Base-by-base conservation (phyloP, 805 yeast genomes). In the Yarrowia sp. region DNA sequence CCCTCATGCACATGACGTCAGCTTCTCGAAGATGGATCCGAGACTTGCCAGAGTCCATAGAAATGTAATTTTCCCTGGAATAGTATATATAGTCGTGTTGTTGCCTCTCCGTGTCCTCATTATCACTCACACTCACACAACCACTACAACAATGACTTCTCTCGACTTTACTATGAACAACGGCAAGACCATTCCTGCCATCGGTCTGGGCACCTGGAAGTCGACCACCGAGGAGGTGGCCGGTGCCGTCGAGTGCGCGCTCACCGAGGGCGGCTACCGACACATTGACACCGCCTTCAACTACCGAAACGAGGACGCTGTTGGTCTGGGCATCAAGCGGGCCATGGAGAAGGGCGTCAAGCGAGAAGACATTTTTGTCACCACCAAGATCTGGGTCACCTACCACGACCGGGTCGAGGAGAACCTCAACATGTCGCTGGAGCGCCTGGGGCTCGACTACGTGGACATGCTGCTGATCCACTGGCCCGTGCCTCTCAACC, bases 141-240 rank as follows among this genome's bases (percentile, higher is more conserved):
- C 4, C 42, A 33, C 39, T 24, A 10, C 49, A n/a, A 43, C 49
- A 43, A 58, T 58, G 65, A 44, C 65, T 43, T 42, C 49, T 33
- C n/a, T 58, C 65, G 65, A 58, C 33, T 58, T 85, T 70, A 79
- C 78, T 9, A 80, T 89, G 49, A 84, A 84, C 76, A 84, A 86
- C 72, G 92, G 92, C 19, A 76, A 78, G 52, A 74, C 72, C 38
- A 84, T 89, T 66, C 94, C 94, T 4, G 87, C 87, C 2, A 74
- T 89, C 44, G 93, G 91, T 0, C 79, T 89, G 44, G 95, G 84
- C 1, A 50, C 55, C 40, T 50, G 55, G 55, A 50, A 50, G 40
- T 50, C 55, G 30, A 50, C 55, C 24, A 50, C 55, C 55, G 53
- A 47, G 14, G 55, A 50, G 55, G 55, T 50, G 1, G 55, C 55